phyloP scores from a whole-genome alignment of 1,139 yeast genomes.

The Blastobotrys illinoisensis region DNA sequence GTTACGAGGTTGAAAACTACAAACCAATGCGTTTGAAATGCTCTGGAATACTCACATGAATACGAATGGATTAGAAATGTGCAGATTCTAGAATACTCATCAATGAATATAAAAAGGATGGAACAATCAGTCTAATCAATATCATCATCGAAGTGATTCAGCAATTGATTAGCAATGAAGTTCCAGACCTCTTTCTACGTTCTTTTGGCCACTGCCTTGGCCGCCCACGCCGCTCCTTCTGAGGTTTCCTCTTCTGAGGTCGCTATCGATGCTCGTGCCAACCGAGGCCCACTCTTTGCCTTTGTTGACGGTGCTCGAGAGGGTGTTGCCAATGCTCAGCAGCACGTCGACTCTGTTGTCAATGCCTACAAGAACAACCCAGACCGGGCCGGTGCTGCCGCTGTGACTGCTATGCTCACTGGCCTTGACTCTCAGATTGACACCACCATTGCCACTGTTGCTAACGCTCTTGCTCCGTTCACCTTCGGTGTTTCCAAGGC shows the following conservation, averaged over 20 bases:
- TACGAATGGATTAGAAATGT: background rate
- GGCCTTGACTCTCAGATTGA: constrained; percentile 25
- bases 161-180: background rate
- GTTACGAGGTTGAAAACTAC: too few species aligned
- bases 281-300: background rate
- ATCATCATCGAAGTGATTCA: background rate
- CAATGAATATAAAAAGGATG: background rate
- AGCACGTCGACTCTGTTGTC: constrained; percentile 23
- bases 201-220: background rate
- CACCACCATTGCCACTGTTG: constrained; percentile 22
- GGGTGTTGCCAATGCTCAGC: constrained; percentile 21
- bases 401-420: background rate
- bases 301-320: constrained; percentile 5
- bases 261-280: background rate
- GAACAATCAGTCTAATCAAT: background rate
- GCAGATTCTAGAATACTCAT: background rate
- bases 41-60: too few species aligned
- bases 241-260: background rate
- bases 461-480: constrained; percentile 22
- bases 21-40: too few species aligned
- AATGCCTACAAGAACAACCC: constrained; percentile 18
- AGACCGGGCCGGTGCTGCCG: constrained; percentile 10
- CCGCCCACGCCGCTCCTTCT: background rate
- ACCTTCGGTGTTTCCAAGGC: constrained; percentile 24
- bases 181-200: background rate